phyloP scores from a whole-genome alignment of 2,329 filamentous ascomycete species.

The Sporothrix schenckii region DNA sequence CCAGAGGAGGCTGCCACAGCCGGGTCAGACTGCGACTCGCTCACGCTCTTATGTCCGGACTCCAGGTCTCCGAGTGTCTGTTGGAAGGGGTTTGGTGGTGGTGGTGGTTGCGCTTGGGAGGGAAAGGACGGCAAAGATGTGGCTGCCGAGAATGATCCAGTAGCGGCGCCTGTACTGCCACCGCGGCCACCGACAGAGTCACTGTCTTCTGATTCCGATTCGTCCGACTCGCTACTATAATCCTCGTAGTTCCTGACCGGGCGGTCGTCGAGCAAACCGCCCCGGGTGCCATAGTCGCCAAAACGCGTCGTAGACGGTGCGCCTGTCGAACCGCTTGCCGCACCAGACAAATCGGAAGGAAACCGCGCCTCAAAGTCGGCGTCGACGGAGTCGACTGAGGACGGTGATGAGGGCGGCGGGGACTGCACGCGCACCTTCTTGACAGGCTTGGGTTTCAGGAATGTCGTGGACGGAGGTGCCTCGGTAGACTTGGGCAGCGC shows the following conservation, averaged over 20 bases:
- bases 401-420: conserved; percentile 62
- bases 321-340: neutral
- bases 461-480: conserved; percentile 44
- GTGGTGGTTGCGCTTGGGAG: conserved; percentile 36
- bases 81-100: conserved; percentile 56
- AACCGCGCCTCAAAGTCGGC: conserved; percentile 41
- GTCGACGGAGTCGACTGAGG: conserved; percentile 57
- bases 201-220: conserved; percentile 33
- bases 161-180: neutral
- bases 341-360: conserved; percentile 40
- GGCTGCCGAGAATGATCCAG: neutral
- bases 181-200: conserved; percentile 44
- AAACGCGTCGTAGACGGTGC: neutral
- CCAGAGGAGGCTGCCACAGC: conserved; percentile 42
- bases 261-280: conserved; percentile 27
- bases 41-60: conserved; percentile 37
- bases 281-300: conserved; percentile 4
- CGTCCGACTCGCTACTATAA: conserved; percentile 40
- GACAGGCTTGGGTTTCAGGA: conserved; percentile 55
- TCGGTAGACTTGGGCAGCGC: conserved; percentile 42
- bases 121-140: conserved; percentile 31
- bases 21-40: conserved; percentile 35
- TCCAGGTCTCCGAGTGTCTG: conserved; percentile 59
- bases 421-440: conserved; percentile 71
- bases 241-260: conserved; percentile 38